A percentile compares a stretch with the other conserved stretches of the same genome.
phyloP scores from a whole-genome alignment of 2,329 filamentous ascomycete species.

The Phyllosticta ampelicida region DNA sequence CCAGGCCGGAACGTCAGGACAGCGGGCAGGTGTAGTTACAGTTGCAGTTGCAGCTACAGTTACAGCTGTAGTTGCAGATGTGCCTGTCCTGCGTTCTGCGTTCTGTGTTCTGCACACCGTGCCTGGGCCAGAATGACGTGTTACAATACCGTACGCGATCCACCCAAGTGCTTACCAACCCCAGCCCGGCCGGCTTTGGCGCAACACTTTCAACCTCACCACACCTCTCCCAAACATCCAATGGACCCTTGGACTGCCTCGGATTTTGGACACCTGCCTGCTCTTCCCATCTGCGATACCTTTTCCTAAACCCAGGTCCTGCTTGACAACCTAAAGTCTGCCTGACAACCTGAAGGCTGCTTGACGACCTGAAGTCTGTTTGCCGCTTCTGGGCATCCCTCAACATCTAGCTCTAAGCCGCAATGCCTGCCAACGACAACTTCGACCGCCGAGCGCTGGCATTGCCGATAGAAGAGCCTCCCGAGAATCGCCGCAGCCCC shows the following conservation, averaged over 20 bases:
- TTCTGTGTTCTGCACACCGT: no score
- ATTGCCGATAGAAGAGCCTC: slow-evolving; percentile 38
- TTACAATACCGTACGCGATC: not conserved
- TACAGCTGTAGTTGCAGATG: not conserved
- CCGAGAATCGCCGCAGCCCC: slow-evolving; percentile 35
- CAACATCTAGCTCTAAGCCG: not conserved
- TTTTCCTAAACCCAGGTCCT: not conserved
- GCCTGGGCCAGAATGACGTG: not conserved
- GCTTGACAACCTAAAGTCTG: not conserved
- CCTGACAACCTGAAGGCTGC: no score
- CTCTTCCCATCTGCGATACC: not conserved
- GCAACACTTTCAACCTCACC: not conserved
- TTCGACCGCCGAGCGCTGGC: slow-evolving; percentile 45
- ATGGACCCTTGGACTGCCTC: not conserved
- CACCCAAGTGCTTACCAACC: not conserved
- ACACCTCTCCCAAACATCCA: not conserved
- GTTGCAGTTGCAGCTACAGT: not conserved
- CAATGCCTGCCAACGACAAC: slow-evolving; percentile 22
- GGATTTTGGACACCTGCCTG: not conserved
- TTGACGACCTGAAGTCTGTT: not conserved
- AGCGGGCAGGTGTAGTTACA: no score
- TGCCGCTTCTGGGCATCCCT: not conserved
- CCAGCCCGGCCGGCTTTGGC: not conserved
- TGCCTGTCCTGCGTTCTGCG: not conserved
- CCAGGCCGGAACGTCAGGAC: no score